Evolutionary conservation across 441 rosid species (phyloP), one percentile per base, ranked within the genome.

Genomic region (Euphorbia corollata): DNA sequence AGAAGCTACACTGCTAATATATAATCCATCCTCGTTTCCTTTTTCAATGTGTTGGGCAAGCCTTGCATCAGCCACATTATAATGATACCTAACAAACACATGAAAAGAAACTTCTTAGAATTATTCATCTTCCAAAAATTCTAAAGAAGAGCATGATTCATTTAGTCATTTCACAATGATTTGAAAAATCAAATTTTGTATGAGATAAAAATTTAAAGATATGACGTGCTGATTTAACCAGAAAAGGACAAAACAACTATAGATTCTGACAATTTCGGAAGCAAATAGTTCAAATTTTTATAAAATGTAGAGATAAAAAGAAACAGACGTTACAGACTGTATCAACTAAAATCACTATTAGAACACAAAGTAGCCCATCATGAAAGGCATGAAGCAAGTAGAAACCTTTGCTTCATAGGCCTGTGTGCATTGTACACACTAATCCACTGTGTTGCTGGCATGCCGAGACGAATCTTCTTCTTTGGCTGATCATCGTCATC

Each of bases 401-500:
- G 50, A 20, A 65, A 87, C 97, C 96, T 85, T 76, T 94, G 97
- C 76, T 87, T 94, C 99, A 91, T 94, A 24, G 99, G 97, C 59
- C 83, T 83, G 61, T 89, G 91, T 55, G 96, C 93, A 85, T 85
- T 91, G 75, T 94, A 94, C 45, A 88, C 78, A 68, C 91, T 87
- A 75, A 91, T 88, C 99, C 99, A 94, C 69, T 94, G 97, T 15
- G 90, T 86, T 68, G 96, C 96, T 53, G 99, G 96, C 93, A 86
- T 88, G 38, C 99, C 97, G 88, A 94, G 75, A 30, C 96, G 86
- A 56, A 94, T 78, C 80, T 88, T 94, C 73, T 86, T 86, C 86
- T 88, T 94, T 38, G 96, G 88, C 63, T 88, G 97, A 63, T 85
- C 96, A 73, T 89, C 91, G 13, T 87, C 98, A 70, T 90, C 91